Evolutionary conservation across 768 basidiomycete genomes (phyloP), one percentile per base, ranked within the genome.

Genomic region (Hydnomerulius pinastri): DNA sequence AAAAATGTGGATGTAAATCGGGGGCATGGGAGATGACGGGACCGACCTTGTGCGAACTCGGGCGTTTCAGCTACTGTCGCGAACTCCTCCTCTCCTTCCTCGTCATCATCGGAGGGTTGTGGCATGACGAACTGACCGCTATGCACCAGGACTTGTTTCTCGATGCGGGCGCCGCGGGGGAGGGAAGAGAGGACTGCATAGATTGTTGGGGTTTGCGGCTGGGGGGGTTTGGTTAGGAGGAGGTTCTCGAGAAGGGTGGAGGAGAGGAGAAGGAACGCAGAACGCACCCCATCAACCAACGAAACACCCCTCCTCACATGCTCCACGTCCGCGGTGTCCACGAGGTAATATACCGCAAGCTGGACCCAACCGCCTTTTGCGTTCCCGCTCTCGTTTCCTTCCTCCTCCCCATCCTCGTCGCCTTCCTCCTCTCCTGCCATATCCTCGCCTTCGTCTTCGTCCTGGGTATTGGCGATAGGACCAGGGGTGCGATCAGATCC

Each of bases 71-170:
- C 58, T 38, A 75, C 63, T 25, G 72, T 43, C 4, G 61, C 61
- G 1, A 53, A 25, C n/a, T 71, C 75, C 27, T 76, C 64, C n/a
- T 43, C 79, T 27, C 79, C 80, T 29, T 79, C 79, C 13, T 41
- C 38, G 7, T 41, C 54, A 41, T 29, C 46, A 12, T 11, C 4
- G 29, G 32, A 29, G 9, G 51, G 30, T 9, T 47, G 57, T 15
- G 24, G 46, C 12, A 75, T 46, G n/a, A 65, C 54, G 48, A 75
- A 78, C 29, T 79, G 77, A 3, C 88, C 86, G 0, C 85, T 89
- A 58, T 91, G 88, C 10, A 83, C 62, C 6, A 89, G 55, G 2
- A 85, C 81, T 62, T 92, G 90, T 58, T 90, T 90, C 64, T 93
- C 91, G 10, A 91, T 60, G 28, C 80, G 64, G 1, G 89, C 91